A percentile compares a stretch with the other conserved stretches of the same genome.
Conservation (phyloP, 1,284 basidiomycete genomes). For the Trichosporon ovoides region DNA sequence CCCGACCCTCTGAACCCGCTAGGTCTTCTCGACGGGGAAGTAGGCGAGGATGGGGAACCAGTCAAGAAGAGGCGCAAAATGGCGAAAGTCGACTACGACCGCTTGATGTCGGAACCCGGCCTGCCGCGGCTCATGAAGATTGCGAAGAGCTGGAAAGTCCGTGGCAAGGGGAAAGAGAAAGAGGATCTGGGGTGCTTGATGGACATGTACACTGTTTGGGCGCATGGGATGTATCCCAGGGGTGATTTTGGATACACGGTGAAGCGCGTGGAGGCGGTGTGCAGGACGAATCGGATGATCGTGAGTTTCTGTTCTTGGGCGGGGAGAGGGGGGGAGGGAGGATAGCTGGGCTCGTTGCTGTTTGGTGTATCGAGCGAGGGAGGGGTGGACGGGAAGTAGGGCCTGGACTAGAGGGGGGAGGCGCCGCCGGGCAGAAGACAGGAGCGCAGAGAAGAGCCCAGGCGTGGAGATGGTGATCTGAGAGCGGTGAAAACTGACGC, state of each 20-base stretch:
- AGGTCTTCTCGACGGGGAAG: conserved; percentile 1
- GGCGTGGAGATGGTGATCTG: not conserved
- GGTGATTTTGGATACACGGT: conserved; percentile 78
- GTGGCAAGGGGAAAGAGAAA: conserved; percentile 83
- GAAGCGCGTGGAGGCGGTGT: conserved; percentile 72
- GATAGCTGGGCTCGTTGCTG: too few relatives aligned
- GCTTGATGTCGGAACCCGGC: conserved; percentile 64
- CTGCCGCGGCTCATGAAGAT: conserved; percentile 70
- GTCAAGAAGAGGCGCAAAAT: conserved; percentile 56
- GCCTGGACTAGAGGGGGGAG: too few relatives aligned
- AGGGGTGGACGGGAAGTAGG: too few relatives aligned
- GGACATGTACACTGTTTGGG: conserved; percentile 83
- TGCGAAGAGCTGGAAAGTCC: conserved; percentile 66
- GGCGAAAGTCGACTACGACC: conserved; percentile 65
- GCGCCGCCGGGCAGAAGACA: too few relatives aligned
- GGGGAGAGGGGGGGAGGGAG: too few relatives aligned
- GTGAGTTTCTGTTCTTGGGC: conserved; percentile 53
- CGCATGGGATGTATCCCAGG: conserved; percentile 82
- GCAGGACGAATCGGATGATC: conserved; percentile 73
- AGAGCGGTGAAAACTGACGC: conserved; percentile 34
- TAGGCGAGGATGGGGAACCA: conserved; percentile 23
- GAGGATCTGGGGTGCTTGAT: conserved; percentile 71
- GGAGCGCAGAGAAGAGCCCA: too few relatives aligned
- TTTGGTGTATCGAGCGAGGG: too few relatives aligned
- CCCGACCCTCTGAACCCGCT: conserved; percentile 11